Percentiles rank a stretch among this genome's conserved stretches.
phyloP scores from a whole-genome alignment of 805 yeast species.

The Suhomyces sp. region DNA sequence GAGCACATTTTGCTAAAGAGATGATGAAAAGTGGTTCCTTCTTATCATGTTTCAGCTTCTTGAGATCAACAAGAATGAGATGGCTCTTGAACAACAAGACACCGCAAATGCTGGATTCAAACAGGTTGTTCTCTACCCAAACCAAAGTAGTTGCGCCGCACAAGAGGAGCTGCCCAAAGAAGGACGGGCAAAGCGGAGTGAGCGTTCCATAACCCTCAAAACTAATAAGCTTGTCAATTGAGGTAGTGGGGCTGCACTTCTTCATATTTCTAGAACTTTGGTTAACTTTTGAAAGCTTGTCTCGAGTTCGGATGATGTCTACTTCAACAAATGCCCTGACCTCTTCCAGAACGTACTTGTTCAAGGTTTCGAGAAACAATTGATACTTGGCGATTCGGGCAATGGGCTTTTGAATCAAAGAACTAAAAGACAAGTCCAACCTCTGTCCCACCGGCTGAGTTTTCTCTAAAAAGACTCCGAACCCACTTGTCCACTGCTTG shows the following conservation, averaged over 20 bases:
- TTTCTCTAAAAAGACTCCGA: conserved; percentile 38
- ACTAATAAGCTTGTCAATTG: conserved; percentile 10
- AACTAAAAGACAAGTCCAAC: conserved; percentile 51
- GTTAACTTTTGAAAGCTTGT: conserved; percentile 25
- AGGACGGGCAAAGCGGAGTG: conserved; percentile 33
- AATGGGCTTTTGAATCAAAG: conserved; percentile 54
- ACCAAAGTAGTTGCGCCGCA: conserved; percentile 42
- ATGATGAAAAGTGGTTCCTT: conserved; percentile 44
- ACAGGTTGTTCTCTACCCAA: conserved; percentile 32
- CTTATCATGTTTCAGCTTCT: conserved; percentile 20
- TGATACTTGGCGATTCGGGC: conserved; percentile 49
- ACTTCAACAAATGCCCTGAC: conserved; percentile 10
- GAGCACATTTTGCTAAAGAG: conserved; percentile 39
- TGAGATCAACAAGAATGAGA: conserved; percentile 35
- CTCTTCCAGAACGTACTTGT: conserved; percentile 24
- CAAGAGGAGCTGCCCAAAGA: conserved; percentile 45
- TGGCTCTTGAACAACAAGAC: conserved; percentile 51
- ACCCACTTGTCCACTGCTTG: conserved; percentile 24
- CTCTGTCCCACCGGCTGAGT: conserved; percentile 34
- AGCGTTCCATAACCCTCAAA: neutral
- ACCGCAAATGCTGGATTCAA: conserved; percentile 24
- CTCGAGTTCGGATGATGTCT: conserved; percentile 14
- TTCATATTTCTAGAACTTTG: conserved; percentile 17
- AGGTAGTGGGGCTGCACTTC: conserved; percentile 19
- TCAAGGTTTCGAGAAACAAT: conserved; percentile 45